Evolutionary conservation across 345 rosid genomes (phyloP).

Genomic region (Durio zibethinus): DNA sequence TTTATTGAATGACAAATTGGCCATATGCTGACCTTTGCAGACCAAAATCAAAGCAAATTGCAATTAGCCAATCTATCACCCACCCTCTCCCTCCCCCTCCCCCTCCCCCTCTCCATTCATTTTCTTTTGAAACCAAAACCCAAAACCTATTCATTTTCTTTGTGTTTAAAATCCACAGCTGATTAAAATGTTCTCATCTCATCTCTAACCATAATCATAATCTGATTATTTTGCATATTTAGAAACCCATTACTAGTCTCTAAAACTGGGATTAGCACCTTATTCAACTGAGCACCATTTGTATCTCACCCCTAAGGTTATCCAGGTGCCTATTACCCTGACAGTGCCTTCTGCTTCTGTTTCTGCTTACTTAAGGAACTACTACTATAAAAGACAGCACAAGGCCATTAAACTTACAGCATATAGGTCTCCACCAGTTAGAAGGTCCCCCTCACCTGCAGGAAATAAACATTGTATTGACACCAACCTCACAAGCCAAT

Average conservation of each 20-base stretch:
- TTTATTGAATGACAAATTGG: neutral
- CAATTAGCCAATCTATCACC: neutral
- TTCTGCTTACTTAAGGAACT: neutral
- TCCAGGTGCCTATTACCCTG: neutral
- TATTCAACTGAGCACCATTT: neutral
- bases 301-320: neutral
- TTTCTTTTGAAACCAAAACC: neutral
- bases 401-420: conserved; percentile 67
- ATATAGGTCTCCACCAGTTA: conserved; percentile 98
- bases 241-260: neutral
- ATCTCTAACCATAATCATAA: neutral
- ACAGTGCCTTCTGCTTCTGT: neutral
- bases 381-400: conserved; percentile 7
- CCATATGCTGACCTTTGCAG: neutral
- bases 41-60: neutral
- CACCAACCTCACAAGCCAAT: neutral
- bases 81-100: neutral
- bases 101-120: neutral
- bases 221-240: neutral
- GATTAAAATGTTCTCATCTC: neutral
- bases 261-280: neutral
- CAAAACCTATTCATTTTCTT: neutral
- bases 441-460: conserved; percentile 90
- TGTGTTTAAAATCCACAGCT: neutral
- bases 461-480: neutral